Conservation (phyloP, 441 rosid genomes). For the Hypseocharis bilobata region DNA sequence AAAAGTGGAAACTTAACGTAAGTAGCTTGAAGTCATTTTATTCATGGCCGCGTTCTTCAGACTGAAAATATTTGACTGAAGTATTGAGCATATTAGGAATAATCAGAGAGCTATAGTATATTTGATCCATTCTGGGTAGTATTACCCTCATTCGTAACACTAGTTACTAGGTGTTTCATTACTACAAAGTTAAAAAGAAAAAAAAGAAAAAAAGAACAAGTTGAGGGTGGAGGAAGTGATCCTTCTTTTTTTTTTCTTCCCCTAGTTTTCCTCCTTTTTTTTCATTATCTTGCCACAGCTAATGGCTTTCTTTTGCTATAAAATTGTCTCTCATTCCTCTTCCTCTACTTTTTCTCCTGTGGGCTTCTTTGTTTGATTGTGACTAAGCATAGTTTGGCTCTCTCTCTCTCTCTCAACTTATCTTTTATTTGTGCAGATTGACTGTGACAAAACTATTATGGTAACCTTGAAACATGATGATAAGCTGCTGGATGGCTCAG, state of each 20-base stretch:
- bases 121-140: no score
- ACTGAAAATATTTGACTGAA: no score
- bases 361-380: no score
- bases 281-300: background rate
- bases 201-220: background rate
- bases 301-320: conserved; percentile 4
- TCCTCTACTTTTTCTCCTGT: no score
- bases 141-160: no score
- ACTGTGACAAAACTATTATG: conserved; percentile 90
- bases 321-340: no score
- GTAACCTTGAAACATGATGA: conserved; percentile 96
- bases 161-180: background rate
- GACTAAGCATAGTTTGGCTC: no score
- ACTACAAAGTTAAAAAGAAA: background rate
- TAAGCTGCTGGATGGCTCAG: conserved; percentile 87
- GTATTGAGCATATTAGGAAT: no score
- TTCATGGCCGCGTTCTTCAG: no score
- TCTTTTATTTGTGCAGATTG: conserved; percentile 86
- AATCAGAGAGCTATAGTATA: background rate
- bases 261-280: background rate
- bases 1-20: no score
- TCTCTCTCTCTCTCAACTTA: no score
- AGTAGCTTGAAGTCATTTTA: no score
- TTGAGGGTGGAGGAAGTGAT: background rate
- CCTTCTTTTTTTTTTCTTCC: background rate